Conservation (phyloP, 2,329 filamentous ascomycete species). For the Ascomycota sp. region DNA sequence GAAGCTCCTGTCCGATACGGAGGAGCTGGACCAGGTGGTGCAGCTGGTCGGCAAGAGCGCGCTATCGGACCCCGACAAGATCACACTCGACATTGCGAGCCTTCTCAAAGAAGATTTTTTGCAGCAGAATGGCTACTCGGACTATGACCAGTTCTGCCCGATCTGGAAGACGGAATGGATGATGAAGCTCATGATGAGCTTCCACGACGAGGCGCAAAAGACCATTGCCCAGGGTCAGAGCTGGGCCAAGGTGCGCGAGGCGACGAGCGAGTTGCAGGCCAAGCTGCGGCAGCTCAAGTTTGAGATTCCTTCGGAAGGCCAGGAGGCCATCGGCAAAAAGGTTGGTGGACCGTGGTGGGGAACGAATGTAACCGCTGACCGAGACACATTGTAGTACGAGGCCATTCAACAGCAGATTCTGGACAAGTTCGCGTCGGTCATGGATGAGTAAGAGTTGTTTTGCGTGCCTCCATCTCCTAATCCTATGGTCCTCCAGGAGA, state of each 20-base stretch:
- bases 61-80: constrained; percentile 91
- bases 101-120: constrained; percentile 96
- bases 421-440: constrained; percentile 90
- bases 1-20: constrained; percentile 80
- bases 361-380: constrained; percentile 10
- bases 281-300: constrained; percentile 89
- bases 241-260: constrained; percentile 84
- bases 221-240: constrained; percentile 71
- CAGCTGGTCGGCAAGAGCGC: constrained; percentile 96
- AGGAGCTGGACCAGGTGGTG: constrained; percentile 95
- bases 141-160: constrained; percentile 97
- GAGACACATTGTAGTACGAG: constrained; percentile 49
- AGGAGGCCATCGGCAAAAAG: constrained; percentile 67
- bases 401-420: constrained; percentile 74
- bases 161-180: constrained; percentile 99
- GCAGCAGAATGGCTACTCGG: constrained; percentile 96
- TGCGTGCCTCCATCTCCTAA: no score
- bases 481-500: no score
- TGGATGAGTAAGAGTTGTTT: constrained; percentile 88
- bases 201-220: constrained; percentile 95
- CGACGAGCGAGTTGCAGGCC: constrained; percentile 66
- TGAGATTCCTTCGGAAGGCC: constrained; percentile 66
- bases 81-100: constrained; percentile 76
- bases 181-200: constrained; percentile 99
- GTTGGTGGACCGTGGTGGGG: constrained; percentile 23